A percentile compares a stretch with the other conserved stretches of the same genome.
Conservation (phyloP, 2,329 filamentous ascomycete genomes). For the Tolypocladium sp. region DNA sequence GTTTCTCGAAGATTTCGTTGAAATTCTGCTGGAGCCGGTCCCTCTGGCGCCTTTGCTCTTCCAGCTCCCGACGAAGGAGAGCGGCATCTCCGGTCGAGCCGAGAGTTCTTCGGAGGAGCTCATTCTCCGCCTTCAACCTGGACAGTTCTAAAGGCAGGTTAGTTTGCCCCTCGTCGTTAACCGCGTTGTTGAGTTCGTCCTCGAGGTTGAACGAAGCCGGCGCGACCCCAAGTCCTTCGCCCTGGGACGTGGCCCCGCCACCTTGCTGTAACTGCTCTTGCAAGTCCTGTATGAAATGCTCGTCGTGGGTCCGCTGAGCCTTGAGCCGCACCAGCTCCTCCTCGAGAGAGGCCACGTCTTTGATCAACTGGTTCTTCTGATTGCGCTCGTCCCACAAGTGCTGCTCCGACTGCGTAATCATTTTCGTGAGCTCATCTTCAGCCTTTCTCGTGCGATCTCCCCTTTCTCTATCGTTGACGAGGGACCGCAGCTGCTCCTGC, state of each 20-base stretch:
- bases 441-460: constrained; percentile 23
- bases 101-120: constrained; percentile 45
- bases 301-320: constrained; percentile 38
- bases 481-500: constrained; percentile 33
- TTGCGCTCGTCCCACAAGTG: constrained; percentile 33
- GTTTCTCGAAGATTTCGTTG: constrained; percentile 49
- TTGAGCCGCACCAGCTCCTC: constrained; percentile 38
- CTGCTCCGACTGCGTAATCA: constrained; percentile 31
- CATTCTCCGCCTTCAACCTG: constrained; percentile 53
- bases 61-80: constrained; percentile 45
- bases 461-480: constrained; percentile 25
- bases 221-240: constrained; percentile 7
- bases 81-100: constrained; percentile 45
- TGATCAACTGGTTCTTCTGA: constrained; percentile 36
- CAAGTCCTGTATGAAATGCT: constrained; percentile 47
- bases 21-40: constrained; percentile 44
- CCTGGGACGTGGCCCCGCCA: constrained; percentile 12
- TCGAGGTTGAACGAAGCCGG: constrained; percentile 38
- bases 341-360: constrained; percentile 33
- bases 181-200: constrained; percentile 48
- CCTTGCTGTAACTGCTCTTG: constrained; percentile 46
- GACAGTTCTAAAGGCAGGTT: constrained; percentile 43
- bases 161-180: constrained; percentile 24
- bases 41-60: constrained; percentile 40
- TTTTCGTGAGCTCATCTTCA: constrained; percentile 29